Evolutionary conservation across 306 rosid genomes (phyloP), one percentile per base, ranked within the genome.

Genomic region (Castanea sativa): DNA sequence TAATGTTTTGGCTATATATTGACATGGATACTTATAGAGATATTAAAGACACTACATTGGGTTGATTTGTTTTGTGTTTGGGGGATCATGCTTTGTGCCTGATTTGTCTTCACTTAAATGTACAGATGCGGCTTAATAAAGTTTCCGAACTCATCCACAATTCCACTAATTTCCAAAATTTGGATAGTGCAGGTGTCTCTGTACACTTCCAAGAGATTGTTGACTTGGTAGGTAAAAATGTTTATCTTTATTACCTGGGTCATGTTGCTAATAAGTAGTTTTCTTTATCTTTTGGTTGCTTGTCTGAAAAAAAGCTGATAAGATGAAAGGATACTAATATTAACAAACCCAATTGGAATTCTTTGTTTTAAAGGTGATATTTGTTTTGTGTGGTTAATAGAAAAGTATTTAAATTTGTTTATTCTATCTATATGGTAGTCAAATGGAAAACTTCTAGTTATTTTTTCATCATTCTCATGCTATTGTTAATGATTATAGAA

Each of bases 61-160:
- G 33, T 32, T 32, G 5, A 32, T 32, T 32, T 32, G 4, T 4
- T 32, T 32, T 32, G 33, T 32, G 33, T 32, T 32, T 32, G 33
- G 33, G 33, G 5, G 33, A 32, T 32, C 33, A 32, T 32, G 5
- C 33, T 32, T 32, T 32, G 5, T 32, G 33, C 33, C 33, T 32
- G 33, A 32, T 32, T 32, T 32, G 33, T 32, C 5, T 32, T 32
- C 33, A 4, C 33, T 32, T 32, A 32, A 32, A 32, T 32, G 33
- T 32, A 5, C 5, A 32, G 33, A 95, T 95, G 99, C 88, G 98
- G 23, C 83, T 95, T 79, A 92, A 95, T 77, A 91, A 95, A 88
- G 99, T 95, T 70, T 95, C 99, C 1, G 99, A 92, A 89, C 99
- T 95, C 57, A 95, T 95, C 32, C 99, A 95, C 74, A 95, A 92